Base-by-base conservation (phyloP, 2,329 filamentous ascomycete species). In the Pseudogymnoascus sp. region DNA sequence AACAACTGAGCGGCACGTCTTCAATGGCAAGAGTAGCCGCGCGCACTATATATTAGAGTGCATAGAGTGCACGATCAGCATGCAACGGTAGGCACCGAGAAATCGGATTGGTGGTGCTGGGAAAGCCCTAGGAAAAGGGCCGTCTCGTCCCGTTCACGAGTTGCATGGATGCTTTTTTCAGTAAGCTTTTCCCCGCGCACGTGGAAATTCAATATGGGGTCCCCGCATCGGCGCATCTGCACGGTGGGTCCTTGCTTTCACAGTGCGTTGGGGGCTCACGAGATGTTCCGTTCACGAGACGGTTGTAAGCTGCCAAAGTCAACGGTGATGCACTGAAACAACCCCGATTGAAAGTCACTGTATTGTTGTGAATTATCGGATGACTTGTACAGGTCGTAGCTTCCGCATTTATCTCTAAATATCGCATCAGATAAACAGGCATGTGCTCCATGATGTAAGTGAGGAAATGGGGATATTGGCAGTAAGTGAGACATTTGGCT, bases 401-500 rank as follows among this genome's bases (percentile, higher is more conserved):
- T 55, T 55, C 28, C 49, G 14, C 18, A 21, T 55, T 52, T 21
- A 35, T 21, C 28, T 55, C 16, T 16, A 16, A 16, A 16, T 16
- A 55, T 55, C 9, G 6, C 28, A 33, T 35, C 28, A 35, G 49
- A 21, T 21, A 55, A 33, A 33, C 11, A 55, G 16, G 35, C 49
- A 55, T 33, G 49, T 55, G 49, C 49, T 35, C 49, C 33, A 35
- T 55, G 49, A 55, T 55, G 49, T 33, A 9, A 33, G 28, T 33
- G 49, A 21, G 49, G 12, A 21, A 55, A 55, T 55, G 28, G 28
- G 28, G 49, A 55, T 11, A 55, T 21, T 35, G 9, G 49, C 49
- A 5, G 28, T 28, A 55, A 55, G 28, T 55, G 49, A 55, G 28
- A 55, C 49, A 55, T 55, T 55, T 55, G 49, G 49, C 49, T 55